Percentiles rank a stretch among this genome's conserved stretches.
These are phyloP conservation scores for Bruguiera parviflora DNA, from an alignment of 345 rosid species.

Conservation along the genomic window DNA sequence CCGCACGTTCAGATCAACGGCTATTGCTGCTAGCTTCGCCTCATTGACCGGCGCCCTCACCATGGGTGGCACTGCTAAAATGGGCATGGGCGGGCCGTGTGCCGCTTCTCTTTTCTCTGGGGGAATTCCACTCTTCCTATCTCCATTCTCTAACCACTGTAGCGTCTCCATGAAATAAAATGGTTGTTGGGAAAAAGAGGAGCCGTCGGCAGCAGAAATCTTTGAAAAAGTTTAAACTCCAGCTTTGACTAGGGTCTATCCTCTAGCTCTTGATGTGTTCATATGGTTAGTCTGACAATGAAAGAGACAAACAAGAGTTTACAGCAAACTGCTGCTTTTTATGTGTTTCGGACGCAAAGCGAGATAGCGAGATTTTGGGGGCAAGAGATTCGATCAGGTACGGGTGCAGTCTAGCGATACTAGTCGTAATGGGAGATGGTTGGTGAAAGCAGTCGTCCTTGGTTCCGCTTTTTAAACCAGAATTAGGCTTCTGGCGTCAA, in stretches of 20 bases:
- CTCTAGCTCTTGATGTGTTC: not conserved
- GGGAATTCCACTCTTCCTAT: slow-evolving; percentile 4
- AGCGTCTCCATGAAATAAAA: slow-evolving; percentile 25
- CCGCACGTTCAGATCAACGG: slow-evolving; percentile 43
- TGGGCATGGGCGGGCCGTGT: slow-evolving; percentile 19
- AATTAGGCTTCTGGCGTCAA: too few species aligned
- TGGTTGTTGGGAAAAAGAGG: not conserved
- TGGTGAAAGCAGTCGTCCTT: not conserved
- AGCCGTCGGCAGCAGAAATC: not conserved
- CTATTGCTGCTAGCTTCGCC: slow-evolving; percentile 41
- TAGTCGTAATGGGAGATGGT: slow-evolving; percentile 2
- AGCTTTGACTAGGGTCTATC: slow-evolving; percentile 11
- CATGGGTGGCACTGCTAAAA: slow-evolving; percentile 13
- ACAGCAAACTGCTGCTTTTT: not conserved
- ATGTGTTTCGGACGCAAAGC: not conserved
- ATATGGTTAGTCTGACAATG: not conserved
- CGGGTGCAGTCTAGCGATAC: not conserved
- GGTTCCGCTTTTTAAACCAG: not conserved
- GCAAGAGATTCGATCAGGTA: slow-evolving; percentile 11
- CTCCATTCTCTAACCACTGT: slow-evolving; percentile 14
- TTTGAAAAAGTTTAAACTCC: slow-evolving; percentile 9
- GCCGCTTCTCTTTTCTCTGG: slow-evolving; percentile 14
- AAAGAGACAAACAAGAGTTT: slow-evolving; percentile 3
- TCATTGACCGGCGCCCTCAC: slow-evolving; percentile 18
- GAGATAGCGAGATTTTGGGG: not conserved